A percentile compares a stretch with the other conserved stretches of the same genome.
These are phyloP conservation scores for Pascua guehoae DNA, from an alignment of 1,284 basidiomycete genomes.

Conservation along the genomic window DNA sequence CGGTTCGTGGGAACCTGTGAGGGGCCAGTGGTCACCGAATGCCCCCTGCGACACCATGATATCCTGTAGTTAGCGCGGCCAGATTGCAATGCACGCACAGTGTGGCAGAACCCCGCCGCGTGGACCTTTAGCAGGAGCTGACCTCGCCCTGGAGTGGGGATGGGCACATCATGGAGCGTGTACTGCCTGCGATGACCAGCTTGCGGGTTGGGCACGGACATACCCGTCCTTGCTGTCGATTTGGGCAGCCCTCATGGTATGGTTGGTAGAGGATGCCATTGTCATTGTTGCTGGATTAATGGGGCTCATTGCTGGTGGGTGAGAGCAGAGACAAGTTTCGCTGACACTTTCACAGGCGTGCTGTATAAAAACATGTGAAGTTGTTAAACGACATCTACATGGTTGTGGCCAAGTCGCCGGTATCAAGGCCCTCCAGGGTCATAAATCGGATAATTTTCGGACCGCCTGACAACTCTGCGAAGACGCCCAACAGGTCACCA, in stretches of 20 bases:
- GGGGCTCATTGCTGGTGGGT: too few relatives aligned
- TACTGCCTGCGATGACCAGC: not conserved
- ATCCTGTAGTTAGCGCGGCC: not conserved
- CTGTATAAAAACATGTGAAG: too few relatives aligned
- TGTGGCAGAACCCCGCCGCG: constrained; percentile 2
- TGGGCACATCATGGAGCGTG: not conserved
- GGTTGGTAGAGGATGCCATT: too few relatives aligned
- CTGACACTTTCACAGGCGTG: too few relatives aligned
- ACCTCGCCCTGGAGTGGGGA: not conserved
- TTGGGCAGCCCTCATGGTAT: not conserved
- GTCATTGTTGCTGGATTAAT: too few relatives aligned
- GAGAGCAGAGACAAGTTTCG: too few relatives aligned
- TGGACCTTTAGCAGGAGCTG: not conserved
- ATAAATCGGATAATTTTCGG: too few relatives aligned
- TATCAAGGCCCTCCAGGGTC: too few relatives aligned
- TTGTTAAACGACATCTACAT: too few relatives aligned
- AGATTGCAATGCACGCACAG: not conserved
- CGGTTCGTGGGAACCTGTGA: constrained; percentile 30
- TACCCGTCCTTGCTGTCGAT: not conserved
- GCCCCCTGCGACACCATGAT: not conserved
- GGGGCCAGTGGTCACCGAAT: constrained; percentile 13
- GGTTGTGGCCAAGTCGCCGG: too few relatives aligned
- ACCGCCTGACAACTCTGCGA: too few relatives aligned
- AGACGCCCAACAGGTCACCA: too few relatives aligned
- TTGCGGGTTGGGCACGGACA: not conserved